These are phyloP conservation scores for Incumbomyces lentus DNA, from an alignment of 2,329 filamentous ascomycete genomes.

Conservation along the genomic window DNA sequence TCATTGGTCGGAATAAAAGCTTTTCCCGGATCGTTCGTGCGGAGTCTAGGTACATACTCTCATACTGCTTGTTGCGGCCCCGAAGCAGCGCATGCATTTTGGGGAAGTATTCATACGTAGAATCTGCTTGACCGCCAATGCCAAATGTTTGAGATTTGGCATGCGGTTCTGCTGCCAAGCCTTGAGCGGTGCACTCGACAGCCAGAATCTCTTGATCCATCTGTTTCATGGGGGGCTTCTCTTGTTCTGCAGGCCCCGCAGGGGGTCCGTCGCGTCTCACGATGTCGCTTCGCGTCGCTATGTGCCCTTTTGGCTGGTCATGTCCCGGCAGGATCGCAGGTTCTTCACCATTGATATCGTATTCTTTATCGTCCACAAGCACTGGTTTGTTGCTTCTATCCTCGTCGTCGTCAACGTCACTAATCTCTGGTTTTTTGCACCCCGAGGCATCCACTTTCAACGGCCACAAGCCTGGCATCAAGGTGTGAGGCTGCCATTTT, in stretches of 20 bases:
- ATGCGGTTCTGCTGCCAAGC: conserved; percentile 28
- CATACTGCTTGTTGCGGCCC: conserved; percentile 32
- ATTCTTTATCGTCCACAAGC: neutral
- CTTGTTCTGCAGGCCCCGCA: conserved; percentile 3
- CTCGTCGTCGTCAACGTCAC: conserved; percentile 17
- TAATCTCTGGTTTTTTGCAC: conserved; percentile 45
- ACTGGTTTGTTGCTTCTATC: neutral
- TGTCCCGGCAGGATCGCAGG: neutral
- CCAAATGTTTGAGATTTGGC: conserved; percentile 29
- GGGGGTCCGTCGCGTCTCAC: conserved; percentile 2
- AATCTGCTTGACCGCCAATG: conserved; percentile 37
- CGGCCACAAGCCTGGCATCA: conserved; percentile 71
- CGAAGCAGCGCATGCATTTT: conserved; percentile 39
- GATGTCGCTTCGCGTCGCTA: neutral
- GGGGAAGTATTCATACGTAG: conserved; percentile 42
- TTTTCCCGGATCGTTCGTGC: conserved; percentile 30
- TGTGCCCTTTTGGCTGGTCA: neutral
- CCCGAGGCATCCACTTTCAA: conserved; percentile 67
- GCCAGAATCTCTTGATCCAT: conserved; percentile 6
- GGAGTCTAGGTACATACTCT: conserved; percentile 33
- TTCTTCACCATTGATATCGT: conserved; percentile 6
- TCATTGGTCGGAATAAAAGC: conserved; percentile 38
- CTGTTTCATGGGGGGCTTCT: neutral
- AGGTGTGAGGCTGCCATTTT: conserved; percentile 60
- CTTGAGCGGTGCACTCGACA: conserved; percentile 30